These are phyloP conservation scores for Arabidopsis arenosa DNA, from an alignment of 345 rosid species.

Conservation along the genomic window DNA sequence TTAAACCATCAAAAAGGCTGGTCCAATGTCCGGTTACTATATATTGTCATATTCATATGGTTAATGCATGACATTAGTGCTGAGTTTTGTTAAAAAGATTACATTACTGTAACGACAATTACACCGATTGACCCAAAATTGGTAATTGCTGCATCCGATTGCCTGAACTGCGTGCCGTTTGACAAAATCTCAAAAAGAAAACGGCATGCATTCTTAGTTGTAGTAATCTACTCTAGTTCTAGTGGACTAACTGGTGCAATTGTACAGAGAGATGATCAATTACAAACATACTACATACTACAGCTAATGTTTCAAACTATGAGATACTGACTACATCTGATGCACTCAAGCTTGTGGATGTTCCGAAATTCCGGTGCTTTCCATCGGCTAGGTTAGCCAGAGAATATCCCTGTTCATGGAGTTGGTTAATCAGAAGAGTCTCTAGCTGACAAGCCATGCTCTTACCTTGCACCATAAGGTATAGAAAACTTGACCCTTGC, in stretches of 20 bases:
- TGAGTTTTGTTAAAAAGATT: neutral
- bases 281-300: too few species aligned
- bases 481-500: conserved; percentile 73
- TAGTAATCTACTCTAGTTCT: conserved; percentile 17
- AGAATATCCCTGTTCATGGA: conserved; percentile 62
- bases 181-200: conserved; percentile 5
- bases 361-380: conserved; percentile 89
- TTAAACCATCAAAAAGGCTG: neutral
- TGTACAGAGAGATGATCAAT: conserved; percentile 15
- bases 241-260: conserved; percentile 12
- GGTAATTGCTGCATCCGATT: conserved; percentile 53
- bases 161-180: conserved; percentile 25
- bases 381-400: conserved; percentile 83
- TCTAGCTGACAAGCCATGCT: conserved; percentile 92
- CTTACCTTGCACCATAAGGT: conserved; percentile 84
- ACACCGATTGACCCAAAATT: conserved; percentile 48
- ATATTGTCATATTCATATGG: too few species aligned
- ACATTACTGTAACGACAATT: conserved; percentile 20
- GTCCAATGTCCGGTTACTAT: neutral
- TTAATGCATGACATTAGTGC: too few species aligned
- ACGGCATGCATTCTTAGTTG: conserved; percentile 18
- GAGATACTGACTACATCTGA: conserved; percentile 50
- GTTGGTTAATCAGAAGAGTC: conserved; percentile 93
- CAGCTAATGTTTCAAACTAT: conserved; percentile 19
- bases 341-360: conserved; percentile 45